phyloP scores from a whole-genome alignment of 208 protist species.

The Leishmania braziliensis region DNA sequence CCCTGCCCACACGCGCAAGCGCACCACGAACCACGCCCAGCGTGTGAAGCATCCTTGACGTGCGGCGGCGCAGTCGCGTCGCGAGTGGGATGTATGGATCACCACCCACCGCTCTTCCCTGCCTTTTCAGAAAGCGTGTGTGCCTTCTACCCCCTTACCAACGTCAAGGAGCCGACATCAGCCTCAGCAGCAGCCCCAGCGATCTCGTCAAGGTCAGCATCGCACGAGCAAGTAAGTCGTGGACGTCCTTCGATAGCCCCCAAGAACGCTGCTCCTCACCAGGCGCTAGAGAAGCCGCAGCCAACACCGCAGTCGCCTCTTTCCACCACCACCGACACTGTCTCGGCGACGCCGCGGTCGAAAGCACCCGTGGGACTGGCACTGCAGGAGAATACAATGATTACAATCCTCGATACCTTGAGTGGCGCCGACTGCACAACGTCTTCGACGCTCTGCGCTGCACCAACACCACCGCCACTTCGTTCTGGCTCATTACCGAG shows the following conservation, averaged over 20 bases:
- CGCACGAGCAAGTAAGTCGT: background rate
- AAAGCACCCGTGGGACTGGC: background rate
- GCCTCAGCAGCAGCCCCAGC: background rate
- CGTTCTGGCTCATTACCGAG: background rate
- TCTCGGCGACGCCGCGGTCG: background rate
- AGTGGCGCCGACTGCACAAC: background rate
- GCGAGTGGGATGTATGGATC: background rate
- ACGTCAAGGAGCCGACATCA: background rate
- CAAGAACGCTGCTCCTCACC: background rate
- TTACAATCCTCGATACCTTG: too few species aligned
- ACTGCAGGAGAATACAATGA: background rate
- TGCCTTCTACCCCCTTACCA: conserved; percentile 19
- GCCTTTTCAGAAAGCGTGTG: conserved; percentile 5
- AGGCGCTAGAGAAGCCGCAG: background rate
- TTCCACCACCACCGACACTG: conserved; percentile 1
- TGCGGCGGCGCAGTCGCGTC: background rate
- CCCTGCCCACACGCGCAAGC: background rate
- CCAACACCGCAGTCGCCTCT: conserved; percentile 2
- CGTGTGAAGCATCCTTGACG: background rate
- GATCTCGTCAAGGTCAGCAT: background rate
- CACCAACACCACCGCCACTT: conserved; percentile 1
- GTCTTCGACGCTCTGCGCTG: conserved; percentile 8
- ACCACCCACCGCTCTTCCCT: background rate
- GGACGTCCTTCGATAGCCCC: background rate
- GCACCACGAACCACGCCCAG: background rate